Conservation (phyloP, 2,329 filamentous ascomycete species). For the Diaporthe longicolla region DNA sequence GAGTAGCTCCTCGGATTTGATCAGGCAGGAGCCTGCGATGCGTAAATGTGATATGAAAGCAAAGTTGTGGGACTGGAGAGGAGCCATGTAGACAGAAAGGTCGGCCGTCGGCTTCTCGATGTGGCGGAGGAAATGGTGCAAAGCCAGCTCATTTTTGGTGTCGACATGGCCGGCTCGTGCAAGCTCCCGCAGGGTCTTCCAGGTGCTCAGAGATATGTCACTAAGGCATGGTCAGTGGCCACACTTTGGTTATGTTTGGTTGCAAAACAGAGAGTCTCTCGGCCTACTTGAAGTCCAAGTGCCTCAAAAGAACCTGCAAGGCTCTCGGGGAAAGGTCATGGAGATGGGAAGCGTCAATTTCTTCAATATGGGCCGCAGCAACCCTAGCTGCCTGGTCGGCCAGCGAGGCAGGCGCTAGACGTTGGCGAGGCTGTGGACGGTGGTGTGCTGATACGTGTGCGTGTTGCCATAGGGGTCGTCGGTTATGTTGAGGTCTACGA, state of each 20-base stretch:
- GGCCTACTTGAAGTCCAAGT: slow-evolving; percentile 29
- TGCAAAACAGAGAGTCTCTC: background rate
- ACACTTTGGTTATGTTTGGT: background rate
- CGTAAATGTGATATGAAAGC: slow-evolving; percentile 38
- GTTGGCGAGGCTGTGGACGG: background rate
- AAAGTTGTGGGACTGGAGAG: slow-evolving; percentile 27
- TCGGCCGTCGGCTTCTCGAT: slow-evolving; percentile 21
- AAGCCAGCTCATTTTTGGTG: background rate
- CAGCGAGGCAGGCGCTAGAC: slow-evolving; percentile 8
- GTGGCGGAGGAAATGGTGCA: slow-evolving; percentile 16
- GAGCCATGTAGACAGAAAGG: slow-evolving; percentile 33
- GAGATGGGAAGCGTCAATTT: slow-evolving; percentile 2
- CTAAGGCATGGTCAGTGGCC: slow-evolving; percentile 11
- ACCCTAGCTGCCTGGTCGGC: slow-evolving; percentile 25
- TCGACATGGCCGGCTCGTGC: background rate
- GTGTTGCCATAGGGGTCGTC: background rate
- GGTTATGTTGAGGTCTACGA: background rate
- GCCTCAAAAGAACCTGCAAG: slow-evolving; percentile 18
- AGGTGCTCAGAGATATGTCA: slow-evolving; percentile 13
- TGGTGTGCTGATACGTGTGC: background rate
- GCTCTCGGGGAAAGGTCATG: background rate
- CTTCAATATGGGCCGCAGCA: slow-evolving; percentile 12
- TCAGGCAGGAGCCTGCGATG: slow-evolving; percentile 29
- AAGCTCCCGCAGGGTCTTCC: slow-evolving; percentile 18
- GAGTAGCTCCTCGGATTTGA: slow-evolving; percentile 31